These are phyloP conservation scores for Epicoccum sorghinum DNA, from an alignment of 2,329 filamentous ascomycete species.

Conservation along the genomic window DNA sequence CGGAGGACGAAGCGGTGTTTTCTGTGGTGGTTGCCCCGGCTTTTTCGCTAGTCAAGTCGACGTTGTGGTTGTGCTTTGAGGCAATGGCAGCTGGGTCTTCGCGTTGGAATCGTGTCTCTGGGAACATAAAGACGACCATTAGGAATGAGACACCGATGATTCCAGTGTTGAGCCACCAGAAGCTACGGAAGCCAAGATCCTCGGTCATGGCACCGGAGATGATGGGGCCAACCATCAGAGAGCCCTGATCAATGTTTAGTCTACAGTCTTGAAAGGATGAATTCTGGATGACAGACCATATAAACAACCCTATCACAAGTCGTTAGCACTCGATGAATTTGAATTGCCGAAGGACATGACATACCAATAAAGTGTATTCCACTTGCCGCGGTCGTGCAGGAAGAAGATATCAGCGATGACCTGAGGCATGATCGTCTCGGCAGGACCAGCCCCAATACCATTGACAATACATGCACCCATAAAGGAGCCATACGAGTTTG, in stretches of 20 bases:
- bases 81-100: conserved; percentile 39
- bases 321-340: too few species aligned
- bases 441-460: conserved; percentile 66
- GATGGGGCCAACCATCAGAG: conserved; percentile 64
- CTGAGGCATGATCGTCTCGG: conserved; percentile 66
- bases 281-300: conserved; percentile 47
- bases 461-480: conserved; percentile 69
- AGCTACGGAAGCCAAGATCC: conserved; percentile 64
- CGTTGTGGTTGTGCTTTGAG: conserved; percentile 2
- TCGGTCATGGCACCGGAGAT: conserved; percentile 66
- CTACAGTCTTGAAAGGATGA: too few species aligned
- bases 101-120: conserved; percentile 67
- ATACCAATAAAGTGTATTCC: conserved; percentile 64
- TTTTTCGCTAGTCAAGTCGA: conserved; percentile 28
- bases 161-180: conserved; percentile 70
- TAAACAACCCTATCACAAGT: conserved; percentile 53
- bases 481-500: conserved; percentile 64
- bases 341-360: too few species aligned
- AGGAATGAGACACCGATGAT: conserved; percentile 58
- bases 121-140: conserved; percentile 64
- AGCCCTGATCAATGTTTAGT: conserved; percentile 45
- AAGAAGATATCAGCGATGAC: conserved; percentile 71
- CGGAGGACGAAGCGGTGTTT: conserved; percentile 6
- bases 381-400: conserved; percentile 68
- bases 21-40: conserved; percentile 17